A percentile compares a stretch with the other conserved stretches of the same genome.
phyloP scores from a whole-genome alignment of 2,329 filamentous ascomycete genomes.

The Akanthomyces dipterigenus region DNA sequence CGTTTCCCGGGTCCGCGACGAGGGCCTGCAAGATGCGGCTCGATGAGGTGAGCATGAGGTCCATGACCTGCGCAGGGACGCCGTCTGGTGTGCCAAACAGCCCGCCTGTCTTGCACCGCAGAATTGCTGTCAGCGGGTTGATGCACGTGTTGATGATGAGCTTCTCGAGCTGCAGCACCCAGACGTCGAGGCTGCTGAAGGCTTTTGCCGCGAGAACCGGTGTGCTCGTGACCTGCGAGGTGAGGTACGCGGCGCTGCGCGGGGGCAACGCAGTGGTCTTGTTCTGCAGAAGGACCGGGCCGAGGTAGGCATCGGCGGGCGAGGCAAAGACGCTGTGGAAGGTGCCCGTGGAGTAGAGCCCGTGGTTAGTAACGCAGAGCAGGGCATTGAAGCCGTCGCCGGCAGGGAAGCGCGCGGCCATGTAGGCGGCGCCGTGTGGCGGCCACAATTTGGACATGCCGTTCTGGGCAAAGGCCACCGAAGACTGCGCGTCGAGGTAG shows the following conservation, averaged over 20 bases:
- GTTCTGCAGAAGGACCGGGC: slow-evolving; percentile 33
- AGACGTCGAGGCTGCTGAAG: slow-evolving; percentile 38
- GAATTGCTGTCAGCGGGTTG: slow-evolving; percentile 76
- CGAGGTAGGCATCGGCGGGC: slow-evolving; percentile 40
- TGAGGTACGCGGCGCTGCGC: slow-evolving; percentile 29
- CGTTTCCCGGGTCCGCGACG: slow-evolving; percentile 49
- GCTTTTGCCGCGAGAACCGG: slow-evolving; percentile 35
- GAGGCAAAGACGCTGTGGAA: slow-evolving; percentile 49
- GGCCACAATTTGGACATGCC: slow-evolving; percentile 68
- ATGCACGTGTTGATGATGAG: slow-evolving; percentile 73
- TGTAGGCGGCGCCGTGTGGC: slow-evolving; percentile 40
- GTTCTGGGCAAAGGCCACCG: slow-evolving; percentile 80
- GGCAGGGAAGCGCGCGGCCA: slow-evolving; percentile 31
- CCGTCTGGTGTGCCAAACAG: slow-evolving; percentile 53
- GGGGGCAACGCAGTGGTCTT: not conserved
- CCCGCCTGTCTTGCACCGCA: slow-evolving; percentile 71
- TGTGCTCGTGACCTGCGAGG: slow-evolving; percentile 33
- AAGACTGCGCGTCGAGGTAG: slow-evolving; percentile 58
- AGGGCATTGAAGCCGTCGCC: slow-evolving; percentile 59
- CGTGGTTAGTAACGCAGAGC: slow-evolving; percentile 55
- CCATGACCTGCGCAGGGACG: slow-evolving; percentile 53
- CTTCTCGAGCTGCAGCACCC: slow-evolving; percentile 73
- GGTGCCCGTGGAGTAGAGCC: slow-evolving; percentile 42
- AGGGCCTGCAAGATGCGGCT: slow-evolving; percentile 64
- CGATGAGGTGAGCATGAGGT: slow-evolving; percentile 66